Base-by-base conservation (phyloP, 75 land plant species). In the Picea sitchensis region DNA sequence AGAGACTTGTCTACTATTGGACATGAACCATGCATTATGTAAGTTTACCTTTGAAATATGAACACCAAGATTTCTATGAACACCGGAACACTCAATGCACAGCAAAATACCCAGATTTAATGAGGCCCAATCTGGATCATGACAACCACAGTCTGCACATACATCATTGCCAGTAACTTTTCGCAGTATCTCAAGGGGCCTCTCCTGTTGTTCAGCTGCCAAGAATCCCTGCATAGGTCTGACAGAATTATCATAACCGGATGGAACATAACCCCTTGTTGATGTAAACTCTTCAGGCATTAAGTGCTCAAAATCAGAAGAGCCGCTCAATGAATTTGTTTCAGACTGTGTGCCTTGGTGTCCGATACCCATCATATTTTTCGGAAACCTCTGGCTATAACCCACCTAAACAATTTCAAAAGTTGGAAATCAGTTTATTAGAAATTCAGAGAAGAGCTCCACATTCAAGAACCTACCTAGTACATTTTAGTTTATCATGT, bases 51-150 rank as follows among this genome's bases (percentile, higher is more conserved):
- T 96, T 59, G 99, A 96, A 77, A 96, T 83, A 65, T 96, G 99
- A 58, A 96, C 99, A 71, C 99, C 97, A 81, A 96, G 95, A 82
- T 96, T 96, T 65, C 99, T 88, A 72, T 96, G 99, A 51, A 90
- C 92, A 59, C 99, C 98, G 62, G 99, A 94, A 82, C 98, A 96
- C 71, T 96, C 98, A 61, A 96, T 96, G 82, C 99, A 96, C 17
- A 96, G 61, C 38, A 95, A 81, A 75, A 96, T 82, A 17, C 98
- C 99, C 77, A 96, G 90, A 81, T 96, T 96, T 62, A 96, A 78
- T 12, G 99, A 96, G 54, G 98, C 99, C 99, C 99, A 96, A 75
- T 95, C 99, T 30, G 99, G 99, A 30, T 91, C 98, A 81, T 91
- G 81, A 81, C 93, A 85, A 79, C 91, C 79, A 82, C 99, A 96